phyloP scores from a whole-genome alignment of 192 early-diverging fungal genomes.

The Funneliformis mosseae region DNA sequence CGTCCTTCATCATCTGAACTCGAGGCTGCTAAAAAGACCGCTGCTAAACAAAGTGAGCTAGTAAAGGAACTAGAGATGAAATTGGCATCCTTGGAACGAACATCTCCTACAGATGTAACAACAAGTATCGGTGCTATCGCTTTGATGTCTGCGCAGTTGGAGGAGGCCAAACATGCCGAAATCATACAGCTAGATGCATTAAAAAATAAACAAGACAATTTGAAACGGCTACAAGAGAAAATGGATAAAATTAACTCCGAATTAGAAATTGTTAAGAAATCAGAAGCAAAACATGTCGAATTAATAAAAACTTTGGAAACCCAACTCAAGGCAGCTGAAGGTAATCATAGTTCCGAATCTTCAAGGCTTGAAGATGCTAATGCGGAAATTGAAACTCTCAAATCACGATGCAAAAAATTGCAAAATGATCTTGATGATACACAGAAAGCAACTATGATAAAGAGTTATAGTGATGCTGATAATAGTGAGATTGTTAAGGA shows the following conservation, averaged over 20 bases:
- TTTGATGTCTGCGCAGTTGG: not conserved
- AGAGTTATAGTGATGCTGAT: conserved; percentile 1
- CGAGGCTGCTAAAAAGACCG: not conserved
- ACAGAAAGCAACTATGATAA: not conserved
- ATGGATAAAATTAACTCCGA: not conserved
- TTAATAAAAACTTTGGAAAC: not conserved
- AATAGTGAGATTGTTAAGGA: not conserved
- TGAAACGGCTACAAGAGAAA: not conserved
- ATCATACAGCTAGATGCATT: not conserved
- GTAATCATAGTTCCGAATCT: not conserved
- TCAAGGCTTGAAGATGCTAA: conserved; percentile 5
- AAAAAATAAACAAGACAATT: not conserved
- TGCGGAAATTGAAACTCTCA: not conserved
- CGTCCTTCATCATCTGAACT: not conserved
- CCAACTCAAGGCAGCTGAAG: not conserved
- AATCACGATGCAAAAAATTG: conserved; percentile 1
- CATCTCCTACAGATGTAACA: not conserved
- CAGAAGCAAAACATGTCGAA: not conserved
- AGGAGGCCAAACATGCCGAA: not conserved
- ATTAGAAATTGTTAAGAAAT: not conserved
- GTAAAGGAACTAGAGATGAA: not conserved
- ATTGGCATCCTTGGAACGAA: not conserved
- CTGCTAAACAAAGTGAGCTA: not conserved
- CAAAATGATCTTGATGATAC: conserved; percentile 23
- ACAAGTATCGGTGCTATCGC: not conserved